A percentile compares a stretch with the other conserved stretches of the same genome.
These are phyloP conservation scores for Magnaporthales sp. DNA, from an alignment of 2,329 filamentous ascomycete species.

Conservation along the genomic window DNA sequence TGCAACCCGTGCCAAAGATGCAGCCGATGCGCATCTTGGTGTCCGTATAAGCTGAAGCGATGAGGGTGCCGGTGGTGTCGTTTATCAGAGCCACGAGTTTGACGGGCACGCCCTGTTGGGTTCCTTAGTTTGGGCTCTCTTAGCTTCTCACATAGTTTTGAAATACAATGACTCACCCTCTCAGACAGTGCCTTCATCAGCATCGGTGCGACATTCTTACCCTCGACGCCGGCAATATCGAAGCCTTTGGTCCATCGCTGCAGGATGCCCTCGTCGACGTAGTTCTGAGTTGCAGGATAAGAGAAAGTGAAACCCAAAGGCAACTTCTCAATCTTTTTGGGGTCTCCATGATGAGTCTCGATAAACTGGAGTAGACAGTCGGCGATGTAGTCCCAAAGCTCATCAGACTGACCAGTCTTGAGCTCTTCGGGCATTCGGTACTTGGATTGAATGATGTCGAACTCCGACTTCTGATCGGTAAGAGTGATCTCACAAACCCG, in stretches of 20 bases:
- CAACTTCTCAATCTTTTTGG: constrained; percentile 52
- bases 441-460: constrained; percentile 92
- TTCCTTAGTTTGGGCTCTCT: constrained; percentile 9
- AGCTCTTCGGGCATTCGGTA: constrained; percentile 92
- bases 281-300: constrained; percentile 87
- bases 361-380: constrained; percentile 89
- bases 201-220: constrained; percentile 80
- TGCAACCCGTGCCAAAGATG: constrained; percentile 97
- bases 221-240: constrained; percentile 86
- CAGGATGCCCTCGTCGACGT: constrained; percentile 84
- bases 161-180: constrained; percentile 36
- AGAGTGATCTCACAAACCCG: constrained; percentile 90
- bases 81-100: constrained; percentile 92
- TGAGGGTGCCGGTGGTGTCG: constrained; percentile 93
- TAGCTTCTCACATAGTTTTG: background rate
- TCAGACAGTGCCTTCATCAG: constrained; percentile 70
- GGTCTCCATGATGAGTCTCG: constrained; percentile 69
- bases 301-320: constrained; percentile 94
- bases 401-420: constrained; percentile 73
- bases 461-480: constrained; percentile 79
- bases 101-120: constrained; percentile 68
- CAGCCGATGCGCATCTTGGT: constrained; percentile 87
- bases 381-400: constrained; percentile 92
- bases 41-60: constrained; percentile 96
- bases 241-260: constrained; percentile 98